Conservation (phyloP, 768 basidiomycete species). For the Sistotremastrum niveocremeum region DNA sequence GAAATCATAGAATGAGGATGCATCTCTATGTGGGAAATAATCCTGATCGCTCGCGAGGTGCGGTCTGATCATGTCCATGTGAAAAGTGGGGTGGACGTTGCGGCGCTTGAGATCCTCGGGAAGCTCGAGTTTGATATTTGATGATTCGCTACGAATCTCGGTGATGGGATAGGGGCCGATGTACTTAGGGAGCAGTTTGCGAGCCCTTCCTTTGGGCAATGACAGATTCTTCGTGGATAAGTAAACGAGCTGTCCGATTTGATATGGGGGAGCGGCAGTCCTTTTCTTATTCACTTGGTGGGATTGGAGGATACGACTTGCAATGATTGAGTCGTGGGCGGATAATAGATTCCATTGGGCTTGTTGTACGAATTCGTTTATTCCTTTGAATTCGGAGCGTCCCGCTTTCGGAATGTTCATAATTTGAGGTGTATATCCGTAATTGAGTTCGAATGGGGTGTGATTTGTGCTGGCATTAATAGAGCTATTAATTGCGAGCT, state of each 20-base stretch:
- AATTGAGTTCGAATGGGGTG: conserved; percentile 7
- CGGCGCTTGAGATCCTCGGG: conserved; percentile 14
- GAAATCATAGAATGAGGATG: conserved; percentile 10
- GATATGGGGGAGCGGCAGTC: conserved; percentile 6
- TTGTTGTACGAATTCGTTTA: conserved; percentile 13
- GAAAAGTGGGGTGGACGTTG: conserved; percentile 8
- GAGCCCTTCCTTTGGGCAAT: conserved; percentile 4
- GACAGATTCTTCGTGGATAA: conserved; percentile 7
- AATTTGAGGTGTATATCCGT: background rate
- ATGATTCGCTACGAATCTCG: conserved; percentile 6
- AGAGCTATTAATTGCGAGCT: conserved; percentile 13
- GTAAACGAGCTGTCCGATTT: conserved; percentile 14
- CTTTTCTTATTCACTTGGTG: conserved; percentile 17
- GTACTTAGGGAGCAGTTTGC: conserved; percentile 7
- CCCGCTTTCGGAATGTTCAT: background rate
- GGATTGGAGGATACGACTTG: conserved; percentile 16
- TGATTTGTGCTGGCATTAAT: conserved; percentile 7
- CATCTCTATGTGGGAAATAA: conserved; percentile 6
- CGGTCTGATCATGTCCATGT: conserved; percentile 1
- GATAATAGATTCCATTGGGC: conserved; percentile 12
- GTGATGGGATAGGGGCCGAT: conserved; percentile 7
- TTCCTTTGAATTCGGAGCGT: conserved; percentile 6
- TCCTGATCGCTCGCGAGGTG: conserved; percentile 5
- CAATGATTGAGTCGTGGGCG: conserved; percentile 27
- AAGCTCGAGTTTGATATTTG: conserved; percentile 18